Percentiles rank a stretch among this genome's conserved stretches.
These are phyloP conservation scores for Pseudocercospora fuligena DNA, from an alignment of 2,329 filamentous ascomycete species.

Conservation along the genomic window DNA sequence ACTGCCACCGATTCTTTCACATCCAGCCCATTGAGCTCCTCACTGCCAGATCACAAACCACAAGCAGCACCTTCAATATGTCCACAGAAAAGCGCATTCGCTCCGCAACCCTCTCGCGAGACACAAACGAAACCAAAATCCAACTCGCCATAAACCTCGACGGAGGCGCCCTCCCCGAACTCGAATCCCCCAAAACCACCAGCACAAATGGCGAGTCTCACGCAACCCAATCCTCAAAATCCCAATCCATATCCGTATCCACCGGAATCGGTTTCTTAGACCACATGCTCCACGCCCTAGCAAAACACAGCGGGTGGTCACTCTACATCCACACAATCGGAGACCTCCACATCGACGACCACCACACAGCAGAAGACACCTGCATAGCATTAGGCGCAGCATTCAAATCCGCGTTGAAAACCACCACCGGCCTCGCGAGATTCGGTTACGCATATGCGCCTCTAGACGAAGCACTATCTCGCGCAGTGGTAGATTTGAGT, in stretches of 20 bases:
- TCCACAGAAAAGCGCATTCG: conserved; percentile 52
- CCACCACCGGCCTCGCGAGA: conserved; percentile 78
- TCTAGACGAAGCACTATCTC: conserved; percentile 91
- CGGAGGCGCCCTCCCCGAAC: conserved; percentile 67
- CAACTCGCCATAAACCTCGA: conserved; percentile 91
- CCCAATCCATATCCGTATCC: conserved; percentile 83
- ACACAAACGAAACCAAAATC: conserved; percentile 98
- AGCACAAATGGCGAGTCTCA: conserved; percentile 66
- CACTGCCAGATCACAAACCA: background rate
- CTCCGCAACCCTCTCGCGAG: conserved; percentile 78
- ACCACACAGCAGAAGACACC: conserved; percentile 96
- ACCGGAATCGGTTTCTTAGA: conserved; percentile 97
- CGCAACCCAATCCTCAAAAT: conserved; percentile 81
- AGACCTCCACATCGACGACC: conserved; percentile 95
- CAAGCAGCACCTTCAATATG: conserved; percentile 26
- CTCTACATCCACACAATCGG: conserved; percentile 81
- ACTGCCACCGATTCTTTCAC: conserved; percentile 2
- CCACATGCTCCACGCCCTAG: conserved; percentile 96
- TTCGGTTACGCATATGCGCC: conserved; percentile 93
- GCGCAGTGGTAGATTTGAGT: conserved; percentile 91
- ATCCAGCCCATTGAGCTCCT: background rate
- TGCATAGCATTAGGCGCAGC: conserved; percentile 87
- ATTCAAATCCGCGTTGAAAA: conserved; percentile 79
- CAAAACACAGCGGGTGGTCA: conserved; percentile 96
- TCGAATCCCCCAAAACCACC: conserved; percentile 50